Conservation (phyloP, 108 stramenopile genomes). For the Discostella pseudostelligera region DNA sequence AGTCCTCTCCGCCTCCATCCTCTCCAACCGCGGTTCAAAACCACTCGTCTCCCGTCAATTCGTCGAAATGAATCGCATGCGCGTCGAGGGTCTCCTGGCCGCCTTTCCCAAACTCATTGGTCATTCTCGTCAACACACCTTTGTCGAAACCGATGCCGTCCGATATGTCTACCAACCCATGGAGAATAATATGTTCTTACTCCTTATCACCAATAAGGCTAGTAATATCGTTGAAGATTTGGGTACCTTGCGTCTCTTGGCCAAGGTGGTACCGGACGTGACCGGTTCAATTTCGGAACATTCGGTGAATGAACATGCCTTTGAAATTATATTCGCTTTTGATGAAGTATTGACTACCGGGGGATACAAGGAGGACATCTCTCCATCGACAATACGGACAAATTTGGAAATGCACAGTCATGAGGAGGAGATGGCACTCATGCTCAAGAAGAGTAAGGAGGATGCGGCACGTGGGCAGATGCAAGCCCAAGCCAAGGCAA, state of each 20-base stretch:
- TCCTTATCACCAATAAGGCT: constrained; percentile 97
- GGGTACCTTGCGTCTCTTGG: constrained; percentile 93
- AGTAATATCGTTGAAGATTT: constrained; percentile 97
- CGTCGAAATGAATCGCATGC: constrained; percentile 98
- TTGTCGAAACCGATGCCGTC: constrained; percentile 97
- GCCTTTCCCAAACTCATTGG: constrained; percentile 99
- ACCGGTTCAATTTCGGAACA: constrained; percentile 92
- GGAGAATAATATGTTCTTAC: constrained; percentile 90
- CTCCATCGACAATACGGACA: constrained; percentile 84
- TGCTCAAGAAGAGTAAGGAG: constrained; percentile 91
- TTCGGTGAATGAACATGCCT: constrained; percentile 85
- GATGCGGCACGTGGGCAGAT: constrained; percentile 89
- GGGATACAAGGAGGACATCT: constrained; percentile 95
- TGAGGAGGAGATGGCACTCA: constrained; percentile 94
- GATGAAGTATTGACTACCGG: constrained; percentile 98
- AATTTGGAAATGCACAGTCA: constrained; percentile 99
- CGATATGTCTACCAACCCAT: constrained; percentile 99
- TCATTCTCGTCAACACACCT: constrained; percentile 93
- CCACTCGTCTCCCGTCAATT: constrained; percentile 97
- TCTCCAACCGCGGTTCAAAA: constrained; percentile 77
- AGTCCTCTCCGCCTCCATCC: constrained; percentile 82
- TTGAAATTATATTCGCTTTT: constrained; percentile 99
- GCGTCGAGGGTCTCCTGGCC: constrained; percentile 97
- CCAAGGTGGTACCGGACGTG: constrained; percentile 98
- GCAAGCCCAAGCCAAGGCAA: constrained; percentile 85